Base-by-base conservation (phyloP, 768 basidiomycete genomes). In the Pilatotrama ljubarskyi region DNA sequence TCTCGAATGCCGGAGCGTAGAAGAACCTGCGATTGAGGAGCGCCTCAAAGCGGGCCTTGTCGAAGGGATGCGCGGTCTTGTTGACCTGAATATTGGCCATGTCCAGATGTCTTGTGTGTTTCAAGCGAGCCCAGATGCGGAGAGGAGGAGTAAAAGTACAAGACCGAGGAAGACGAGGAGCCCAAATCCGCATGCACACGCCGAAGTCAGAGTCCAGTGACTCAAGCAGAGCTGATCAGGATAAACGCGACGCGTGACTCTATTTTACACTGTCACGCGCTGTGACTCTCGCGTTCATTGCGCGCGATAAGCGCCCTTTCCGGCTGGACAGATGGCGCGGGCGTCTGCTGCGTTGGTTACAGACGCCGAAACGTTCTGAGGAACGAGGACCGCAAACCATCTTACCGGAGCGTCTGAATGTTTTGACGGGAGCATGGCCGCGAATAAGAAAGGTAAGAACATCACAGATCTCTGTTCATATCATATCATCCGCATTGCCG, bases 1-100 rank as follows among this genome's bases (percentile, higher is more conserved):
- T 98, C 76, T 98, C 97, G 69, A 98, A 99, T 5, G 97, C 93
- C 22, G 96, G 96, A 3, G 96, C 93, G 72, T 91, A 98, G 80
- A 98, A 99, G 80, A 99, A 99, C 49, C 97, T 81, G 57, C 91
- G 85, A 69, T 87, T 90, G 55, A 98, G 82, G 47, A 96, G 75
- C 22, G 87, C 87, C 68, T 98, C 97, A 32, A 98, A 82, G 22
- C 87, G 83, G 20, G 77, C 64, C 76, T 95, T 96, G 74, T 95
- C 92, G 71, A 99, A 99, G 2, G 86, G 71, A 70, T 95, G 93
- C 0, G 85, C 88, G 1, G 83, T 84, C 77, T 90, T 96, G 81
- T 95, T 90, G 63, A 95, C 82, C 42, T 55, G 38, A 20, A 53
- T 36, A 59, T 63, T 69, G 43, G 68, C 58, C 63, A 64, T 64